Base-by-base conservation (phyloP, 1,284 basidiomycete species). In the Inonotus obliquus region DNA sequence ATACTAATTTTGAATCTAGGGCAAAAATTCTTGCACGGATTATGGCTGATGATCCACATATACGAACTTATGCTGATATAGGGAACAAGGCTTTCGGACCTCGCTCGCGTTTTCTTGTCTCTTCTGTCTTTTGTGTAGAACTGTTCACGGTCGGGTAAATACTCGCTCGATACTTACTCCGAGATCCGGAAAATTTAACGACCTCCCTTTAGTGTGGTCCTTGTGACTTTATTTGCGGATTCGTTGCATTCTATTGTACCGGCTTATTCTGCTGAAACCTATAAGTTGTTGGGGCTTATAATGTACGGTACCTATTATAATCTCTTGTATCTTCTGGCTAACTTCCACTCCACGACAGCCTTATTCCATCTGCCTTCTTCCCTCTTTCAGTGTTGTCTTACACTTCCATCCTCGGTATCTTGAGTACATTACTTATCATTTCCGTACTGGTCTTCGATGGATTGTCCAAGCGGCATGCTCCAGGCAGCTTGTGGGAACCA, bases 31-130 rank as follows among this genome's bases (percentile, higher is more conserved):
- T 96, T 11, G 91, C 92, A 1, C 76, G 76, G 48, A 81, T 94
- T 52, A 92, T 96, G 59, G 70, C 85, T 14, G 75, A 80, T 2
- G 92, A 96, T 70, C 80, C 83, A 2, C 80, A 79, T 11, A 71
- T 95, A 55, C 81, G 84, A 35, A 93, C 93, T 1, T 97, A 96
- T 72, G 86, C 92, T 5, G 94, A 97, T 70, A 92, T 96, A 63
- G 92, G 92, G 27, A 82, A 84, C 60, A 92, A 90, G 69, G 93
- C 93, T 1, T 96, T 96, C 72, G 94, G 94, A 2, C 80, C 81
- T 2, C 79, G 79, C 54, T 88, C 88, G 0, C 86, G 83, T 44
- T 74, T 82, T 2, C 70, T 89, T 58, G 91, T 93, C 57, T 90
- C 86, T 60, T 66, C 79, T 1, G 75, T 96, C 60, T 96, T 96